phyloP scores from a whole-genome alignment of 2,329 filamentous ascomycete genomes.

The Apiospora hydei region DNA sequence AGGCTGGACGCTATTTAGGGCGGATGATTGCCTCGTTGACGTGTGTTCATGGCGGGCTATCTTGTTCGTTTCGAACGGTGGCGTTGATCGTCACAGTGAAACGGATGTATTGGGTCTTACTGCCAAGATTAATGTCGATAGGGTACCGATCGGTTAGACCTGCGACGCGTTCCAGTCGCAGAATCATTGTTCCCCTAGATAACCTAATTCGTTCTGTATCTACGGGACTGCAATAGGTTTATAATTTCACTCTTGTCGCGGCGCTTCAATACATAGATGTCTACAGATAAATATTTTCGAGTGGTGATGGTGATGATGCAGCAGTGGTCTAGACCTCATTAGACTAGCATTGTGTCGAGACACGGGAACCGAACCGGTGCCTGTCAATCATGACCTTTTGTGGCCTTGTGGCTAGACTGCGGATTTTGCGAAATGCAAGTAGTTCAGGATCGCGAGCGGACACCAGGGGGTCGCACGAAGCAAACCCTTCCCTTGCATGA shows the following conservation, averaged over 20 bases:
- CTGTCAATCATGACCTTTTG: constrained; percentile 6
- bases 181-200: neutral
- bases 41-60: neutral
- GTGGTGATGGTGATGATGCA: neutral
- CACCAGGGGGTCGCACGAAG: constrained; percentile 18
- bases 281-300: neutral
- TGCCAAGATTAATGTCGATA: constrained; percentile 1
- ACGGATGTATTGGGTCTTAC: neutral
- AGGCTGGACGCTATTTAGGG: neutral
- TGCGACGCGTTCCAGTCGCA: constrained; percentile 15
- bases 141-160: neutral
- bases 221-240: neutral
- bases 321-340: neutral
- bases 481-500: neutral
- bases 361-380: neutral
- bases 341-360: neutral
- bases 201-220: neutral
- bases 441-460: constrained; percentile 13
- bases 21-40: constrained; percentile 1
- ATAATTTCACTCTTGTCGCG: neutral
- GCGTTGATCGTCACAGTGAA: constrained; percentile 10
- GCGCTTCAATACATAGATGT: neutral
- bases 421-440: constrained; percentile 2
- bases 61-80: constrained; percentile 2
- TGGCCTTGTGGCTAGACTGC: neutral